Base-by-base conservation (phyloP, 371 early-diverging fungal species). In the Apophysomyces sp. region DNA sequence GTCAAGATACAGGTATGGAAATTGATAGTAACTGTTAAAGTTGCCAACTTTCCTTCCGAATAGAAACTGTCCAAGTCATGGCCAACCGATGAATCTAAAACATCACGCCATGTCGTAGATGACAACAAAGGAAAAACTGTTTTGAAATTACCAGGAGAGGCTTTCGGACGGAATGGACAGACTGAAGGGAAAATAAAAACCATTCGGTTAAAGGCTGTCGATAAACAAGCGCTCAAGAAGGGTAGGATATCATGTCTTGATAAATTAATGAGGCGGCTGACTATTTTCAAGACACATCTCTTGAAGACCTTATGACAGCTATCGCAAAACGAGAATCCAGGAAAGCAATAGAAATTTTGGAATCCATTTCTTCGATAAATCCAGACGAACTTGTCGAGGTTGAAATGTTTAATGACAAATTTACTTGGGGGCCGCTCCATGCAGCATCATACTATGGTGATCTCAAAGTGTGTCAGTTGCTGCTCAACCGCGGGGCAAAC, bases 371-470 rank as follows among this genome's bases (percentile, higher is more conserved):
- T 8, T 18, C 75, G 15, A 57, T 90, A 4, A 74, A 84, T 52
- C 77, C 84, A 13, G 85, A 88, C 64, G 78, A 82, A 16, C 68
- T 86, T 2, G 78, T 82, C 13, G 70, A 69, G 18, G 80, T 82
- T 0, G 87, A 85, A 28, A 73, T 82, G 69, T 89, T 89, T 71
- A 86, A 85, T 36, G 83, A 85, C 36, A 72, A 73, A 4, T 92
- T 91, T 55, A 92, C 87, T 2, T 97, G 96, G 96, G 78, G 84
- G 0, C 90, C 92, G n/a, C 67, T 97, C 18, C 97, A 96, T 61
- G 92, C 93, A 1, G 95, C 96, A 0, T 80, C 89, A 4, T 95
- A 90, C 69, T 87, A 86, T 69, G 97, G 96, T 3, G 76, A 87
- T 39, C 66, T 76, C n/a, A 83, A 86, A 55, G 74, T 92, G 2